Evolutionary conservation across 352 stramenopile genomes (phyloP), one percentile per base, ranked within the genome.

Genomic region (Phytophthora parvispora): DNA sequence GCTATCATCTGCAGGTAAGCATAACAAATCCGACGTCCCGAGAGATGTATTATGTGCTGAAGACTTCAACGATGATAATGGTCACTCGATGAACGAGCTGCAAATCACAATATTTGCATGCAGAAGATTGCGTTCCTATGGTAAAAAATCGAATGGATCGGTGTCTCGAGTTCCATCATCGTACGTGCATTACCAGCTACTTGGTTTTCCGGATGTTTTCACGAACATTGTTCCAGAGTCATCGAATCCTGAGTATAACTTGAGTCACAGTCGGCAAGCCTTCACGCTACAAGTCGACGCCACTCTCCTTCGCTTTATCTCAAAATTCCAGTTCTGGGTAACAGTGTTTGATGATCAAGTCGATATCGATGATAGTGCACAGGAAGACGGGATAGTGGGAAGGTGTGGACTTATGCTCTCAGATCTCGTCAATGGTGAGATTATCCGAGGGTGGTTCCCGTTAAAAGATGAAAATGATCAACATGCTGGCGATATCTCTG

Each of bases 181-280:
- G 1, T 98, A 98, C 53, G 90, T 94, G 1, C 91, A 98, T 64
- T 98, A 97, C 61, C 92, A 98, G 66, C 70, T 98, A 7, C 75
- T 98, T 1, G 88, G 87, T 6, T 97, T 96, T 67, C 91, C 86
- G 4, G 93, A 98, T 45, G 74, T 86, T 49, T 97, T 98, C 63
- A 97, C 92, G 4, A 91, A 94, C 50, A 96, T 98, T 57, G 78
- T 92, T 3, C 60, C 83, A 10, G 71, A 84, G 31, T 81, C 86
- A 16, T 54, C 75, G 8, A 79, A 78, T 28, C 93, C 93, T 9
- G 83, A 93, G 51, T 98, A 91, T 67, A 84, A 97, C 56, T 74
- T 93, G 10, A 74, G 75, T 10, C 73, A 65, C 47, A 87, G 80
- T 54, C 84, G 78, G 12, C 89, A 97, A 59, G 72, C 75, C 6